Evolutionary conservation across 306 rosid species (phyloP).

Genomic region (Medicago truncatula): DNA sequence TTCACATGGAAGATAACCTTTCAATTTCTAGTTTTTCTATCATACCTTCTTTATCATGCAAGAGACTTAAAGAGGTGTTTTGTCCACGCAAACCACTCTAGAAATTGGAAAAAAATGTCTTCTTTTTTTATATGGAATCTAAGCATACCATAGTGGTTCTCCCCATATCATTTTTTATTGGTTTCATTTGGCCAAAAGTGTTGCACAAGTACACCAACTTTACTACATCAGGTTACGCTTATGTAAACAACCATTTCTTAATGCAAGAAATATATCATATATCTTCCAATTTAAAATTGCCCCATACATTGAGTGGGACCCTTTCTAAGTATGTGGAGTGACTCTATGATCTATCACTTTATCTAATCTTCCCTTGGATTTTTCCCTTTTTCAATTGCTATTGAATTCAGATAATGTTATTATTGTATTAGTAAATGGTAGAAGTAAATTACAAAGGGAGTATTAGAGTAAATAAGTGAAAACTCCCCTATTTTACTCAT

Average conservation of each 20-base stretch:
- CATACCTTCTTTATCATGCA: neutral
- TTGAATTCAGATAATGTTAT: conserved; percentile 7
- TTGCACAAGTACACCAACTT: neutral
- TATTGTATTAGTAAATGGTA: neutral
- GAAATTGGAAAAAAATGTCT: neutral
- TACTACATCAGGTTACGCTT: conserved; percentile 20
- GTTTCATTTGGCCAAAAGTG: neutral
- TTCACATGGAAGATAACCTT: neutral
- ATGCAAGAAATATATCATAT: no score
- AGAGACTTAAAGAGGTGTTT: neutral
- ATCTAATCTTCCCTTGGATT: no score
- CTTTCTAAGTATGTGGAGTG: neutral
- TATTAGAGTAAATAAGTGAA: neutral
- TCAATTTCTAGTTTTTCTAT: neutral
- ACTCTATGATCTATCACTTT: no score
- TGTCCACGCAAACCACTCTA: conserved; percentile 12
- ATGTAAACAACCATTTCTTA: neutral
- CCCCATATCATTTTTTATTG: neutral
- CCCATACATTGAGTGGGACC: conserved; percentile 2
- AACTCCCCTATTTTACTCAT: conserved; percentile 6
- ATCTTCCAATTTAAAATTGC: no score
- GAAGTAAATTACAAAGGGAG: conserved; percentile 14
- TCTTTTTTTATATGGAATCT: neutral
- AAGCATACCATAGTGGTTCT: conserved; percentile 17
- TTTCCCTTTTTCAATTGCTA: neutral